Conservation (phyloP, 2,329 filamentous ascomycete genomes). For the Colletotrichum viniferum region DNA sequence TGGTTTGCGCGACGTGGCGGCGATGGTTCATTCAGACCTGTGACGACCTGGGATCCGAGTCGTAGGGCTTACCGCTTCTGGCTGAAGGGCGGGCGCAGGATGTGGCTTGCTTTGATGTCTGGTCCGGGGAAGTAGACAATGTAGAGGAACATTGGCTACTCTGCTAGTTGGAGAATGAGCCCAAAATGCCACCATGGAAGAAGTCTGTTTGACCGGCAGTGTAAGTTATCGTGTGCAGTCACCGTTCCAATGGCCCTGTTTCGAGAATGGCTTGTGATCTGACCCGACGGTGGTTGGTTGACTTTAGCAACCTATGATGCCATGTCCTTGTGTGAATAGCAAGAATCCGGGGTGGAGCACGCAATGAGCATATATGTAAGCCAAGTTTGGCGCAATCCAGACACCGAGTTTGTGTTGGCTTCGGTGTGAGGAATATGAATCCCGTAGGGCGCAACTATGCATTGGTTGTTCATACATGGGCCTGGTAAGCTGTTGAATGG, state of each 20-base stretch:
- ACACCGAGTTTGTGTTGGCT: not conserved
- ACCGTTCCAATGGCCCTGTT: not conserved
- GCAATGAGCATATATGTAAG: not conserved
- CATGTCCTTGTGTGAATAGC: not conserved
- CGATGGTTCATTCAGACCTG: not conserved
- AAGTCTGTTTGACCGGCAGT: not conserved
- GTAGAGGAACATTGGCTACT: constrained; percentile 1
- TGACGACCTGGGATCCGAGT: not conserved
- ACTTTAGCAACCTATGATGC: not conserved
- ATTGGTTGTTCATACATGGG: not conserved
- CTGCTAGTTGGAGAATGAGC: not conserved
- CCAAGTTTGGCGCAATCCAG: not conserved
- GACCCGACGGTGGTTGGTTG: not conserved
- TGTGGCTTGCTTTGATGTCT: not conserved
- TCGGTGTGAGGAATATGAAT: not conserved
- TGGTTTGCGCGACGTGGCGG: not conserved
- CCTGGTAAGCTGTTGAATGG: not conserved
- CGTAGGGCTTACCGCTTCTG: not conserved
- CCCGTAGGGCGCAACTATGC: not conserved
- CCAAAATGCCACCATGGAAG: not conserved
- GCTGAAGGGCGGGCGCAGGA: not conserved
- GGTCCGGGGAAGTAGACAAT: not conserved
- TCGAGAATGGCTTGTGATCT: not conserved
- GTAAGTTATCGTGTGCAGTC: not conserved
- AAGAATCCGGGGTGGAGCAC: not conserved